phyloP scores from a whole-genome alignment of 2,329 filamentous ascomycete species.

The Neonectria ditissima region DNA sequence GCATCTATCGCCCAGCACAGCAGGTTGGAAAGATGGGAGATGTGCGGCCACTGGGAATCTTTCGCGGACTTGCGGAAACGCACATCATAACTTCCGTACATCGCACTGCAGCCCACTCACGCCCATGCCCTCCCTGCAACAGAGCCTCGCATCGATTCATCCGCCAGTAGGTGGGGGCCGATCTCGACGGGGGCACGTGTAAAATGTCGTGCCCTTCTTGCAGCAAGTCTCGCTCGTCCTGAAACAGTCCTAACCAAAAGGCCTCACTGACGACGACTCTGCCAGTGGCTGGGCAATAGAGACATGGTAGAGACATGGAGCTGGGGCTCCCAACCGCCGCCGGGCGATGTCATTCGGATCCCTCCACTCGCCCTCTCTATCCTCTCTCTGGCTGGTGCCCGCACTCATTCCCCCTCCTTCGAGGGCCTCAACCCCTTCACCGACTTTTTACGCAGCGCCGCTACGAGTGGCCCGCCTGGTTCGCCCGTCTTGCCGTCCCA shows the following conservation, averaged over 20 bases:
- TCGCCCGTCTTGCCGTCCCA: conserved; percentile 41
- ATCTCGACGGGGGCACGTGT: conserved; percentile 8
- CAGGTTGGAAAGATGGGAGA: conserved; percentile 21
- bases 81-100: conserved; percentile 19
- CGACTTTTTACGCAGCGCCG: conserved; percentile 46
- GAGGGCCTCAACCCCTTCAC: conserved; percentile 44
- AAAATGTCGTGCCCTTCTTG: no score
- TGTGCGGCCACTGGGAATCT: conserved; percentile 28
- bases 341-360: conserved; percentile 28
- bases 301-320: conserved; percentile 8
- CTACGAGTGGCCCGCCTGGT: conserved; percentile 41
- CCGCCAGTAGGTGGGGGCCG: conserved; percentile 10
- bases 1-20: conserved; percentile 29
- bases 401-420: conserved; percentile 36
- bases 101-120: conserved; percentile 3
- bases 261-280: conserved; percentile 22
- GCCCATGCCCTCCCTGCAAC: conserved; percentile 12
- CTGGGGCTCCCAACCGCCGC: conserved; percentile 24
- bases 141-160: conserved; percentile 21
- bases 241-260: conserved; percentile 32
- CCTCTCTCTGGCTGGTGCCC: conserved; percentile 39
- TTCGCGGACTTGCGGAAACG: conserved; percentile 12
- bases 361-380: conserved; percentile 33
- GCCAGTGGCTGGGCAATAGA: conserved; percentile 23
- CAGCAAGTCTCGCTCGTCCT: conserved; percentile 15